Percentiles rank a stretch among this genome's conserved stretches.
Conservation (phyloP, 148 eudicot genomes). For the Polygonum maritimum region DNA sequence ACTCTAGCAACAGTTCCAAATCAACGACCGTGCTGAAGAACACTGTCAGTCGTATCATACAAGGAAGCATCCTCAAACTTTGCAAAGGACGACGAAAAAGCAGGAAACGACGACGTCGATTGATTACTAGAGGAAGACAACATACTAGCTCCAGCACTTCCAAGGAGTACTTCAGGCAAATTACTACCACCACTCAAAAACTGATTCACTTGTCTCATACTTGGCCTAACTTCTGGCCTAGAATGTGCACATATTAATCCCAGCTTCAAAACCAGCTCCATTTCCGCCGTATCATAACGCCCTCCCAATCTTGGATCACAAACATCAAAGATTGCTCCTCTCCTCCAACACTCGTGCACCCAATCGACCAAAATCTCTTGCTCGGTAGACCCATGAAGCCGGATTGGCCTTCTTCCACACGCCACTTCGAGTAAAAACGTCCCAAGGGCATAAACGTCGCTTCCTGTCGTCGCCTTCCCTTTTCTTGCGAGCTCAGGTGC, state of each 20-base stretch:
- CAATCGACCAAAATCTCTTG: slow-evolving; percentile 13
- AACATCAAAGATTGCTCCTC: not conserved
- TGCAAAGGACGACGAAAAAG: not conserved
- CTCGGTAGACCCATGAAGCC: not conserved
- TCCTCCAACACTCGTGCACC: slow-evolving; percentile 9
- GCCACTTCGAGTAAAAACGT: slow-evolving; percentile 17
- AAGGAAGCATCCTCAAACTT: not conserved
- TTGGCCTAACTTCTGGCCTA: slow-evolving; percentile 26
- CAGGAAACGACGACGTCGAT: not conserved
- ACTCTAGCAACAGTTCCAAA: not conserved
- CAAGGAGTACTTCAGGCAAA: not conserved
- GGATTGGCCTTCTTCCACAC: slow-evolving; percentile 18
- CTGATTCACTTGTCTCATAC: slow-evolving; percentile 28
- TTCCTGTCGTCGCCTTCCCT: slow-evolving; percentile 12
- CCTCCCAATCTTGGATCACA: slow-evolving; percentile 14
- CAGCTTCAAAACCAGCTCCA: slow-evolving; percentile 28
- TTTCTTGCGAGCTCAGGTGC: slow-evolving; percentile 11
- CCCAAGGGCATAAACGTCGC: slow-evolving; percentile 14
- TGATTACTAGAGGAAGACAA: not conserved
- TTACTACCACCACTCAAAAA: slow-evolving; percentile 18
- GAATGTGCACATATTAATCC: slow-evolving; percentile 30
- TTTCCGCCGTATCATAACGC: not conserved
- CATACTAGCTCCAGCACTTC: not conserved
- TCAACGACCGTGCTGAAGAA: slow-evolving; percentile 9
- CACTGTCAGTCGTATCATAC: not conserved